Conservation (phyloP, 2,329 filamentous ascomycete species). For the Fusarium denticulatum region DNA sequence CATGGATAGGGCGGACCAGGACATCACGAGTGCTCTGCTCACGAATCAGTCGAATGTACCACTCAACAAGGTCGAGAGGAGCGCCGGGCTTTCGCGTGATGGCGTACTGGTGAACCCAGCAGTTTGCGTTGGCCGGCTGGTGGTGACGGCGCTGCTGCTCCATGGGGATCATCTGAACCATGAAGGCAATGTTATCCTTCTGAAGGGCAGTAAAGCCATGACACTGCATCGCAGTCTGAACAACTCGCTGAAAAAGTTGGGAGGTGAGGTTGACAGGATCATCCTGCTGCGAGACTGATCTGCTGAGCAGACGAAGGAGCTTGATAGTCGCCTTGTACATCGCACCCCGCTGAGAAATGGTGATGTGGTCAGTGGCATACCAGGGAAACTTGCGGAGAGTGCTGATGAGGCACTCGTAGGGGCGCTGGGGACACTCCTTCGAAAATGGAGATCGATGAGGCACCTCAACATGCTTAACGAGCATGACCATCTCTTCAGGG, state of each 20-base stretch:
- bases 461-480: conserved; percentile 70
- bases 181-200: conserved; percentile 66
- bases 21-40: conserved; percentile 59
- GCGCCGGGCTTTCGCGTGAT: conserved; percentile 60
- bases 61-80: conserved; percentile 65
- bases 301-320: conserved; percentile 58
- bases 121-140: conserved; percentile 58
- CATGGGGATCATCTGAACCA: conserved; percentile 50
- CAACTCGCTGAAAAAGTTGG: conserved; percentile 64
- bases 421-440: conserved; percentile 69
- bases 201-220: conserved; percentile 69
- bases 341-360: conserved; percentile 63
- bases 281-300: conserved; percentile 52
- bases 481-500: conserved; percentile 70
- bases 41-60: conserved; percentile 66
- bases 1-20: conserved; percentile 51
- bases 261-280: conserved; percentile 59
- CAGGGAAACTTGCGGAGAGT: conserved; percentile 72
- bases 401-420: conserved; percentile 73
- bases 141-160: conserved; percentile 53
- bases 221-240: conserved; percentile 63
- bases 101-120: conserved; percentile 64
- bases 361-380: conserved; percentile 66
- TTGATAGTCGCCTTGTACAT: conserved; percentile 62
- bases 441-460: conserved; percentile 70